phyloP scores from a whole-genome alignment of 2,329 filamentous ascomycete genomes.

The Colletotrichum musicola region DNA sequence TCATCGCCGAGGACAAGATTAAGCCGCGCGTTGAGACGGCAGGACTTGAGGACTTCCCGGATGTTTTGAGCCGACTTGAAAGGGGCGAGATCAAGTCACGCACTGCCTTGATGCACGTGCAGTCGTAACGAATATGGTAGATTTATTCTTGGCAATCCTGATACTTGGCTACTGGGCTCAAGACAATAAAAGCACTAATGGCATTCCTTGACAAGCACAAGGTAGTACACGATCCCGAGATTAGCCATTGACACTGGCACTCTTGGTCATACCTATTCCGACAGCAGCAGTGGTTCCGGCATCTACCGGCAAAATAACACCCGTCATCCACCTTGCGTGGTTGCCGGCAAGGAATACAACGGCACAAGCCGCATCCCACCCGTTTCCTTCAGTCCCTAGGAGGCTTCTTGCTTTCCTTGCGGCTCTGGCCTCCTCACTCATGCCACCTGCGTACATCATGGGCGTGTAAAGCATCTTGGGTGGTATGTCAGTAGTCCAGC shows the following conservation, averaged over 20 bases:
- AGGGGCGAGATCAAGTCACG: slow-evolving; percentile 49
- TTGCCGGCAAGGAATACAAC: slow-evolving; percentile 55
- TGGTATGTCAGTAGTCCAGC: neutral
- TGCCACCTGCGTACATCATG: slow-evolving; percentile 57
- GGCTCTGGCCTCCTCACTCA: slow-evolving; percentile 53
- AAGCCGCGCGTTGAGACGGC: slow-evolving; percentile 50
- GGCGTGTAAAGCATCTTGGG: slow-evolving; percentile 60
- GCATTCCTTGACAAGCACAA: neutral
- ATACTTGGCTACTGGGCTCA: no score
- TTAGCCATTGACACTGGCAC: slow-evolving; percentile 45
- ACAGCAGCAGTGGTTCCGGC: slow-evolving; percentile 54
- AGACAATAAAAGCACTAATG: no score
- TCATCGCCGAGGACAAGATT: slow-evolving; percentile 50
- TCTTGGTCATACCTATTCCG: slow-evolving; percentile 41
- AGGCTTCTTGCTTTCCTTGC: slow-evolving; percentile 54
- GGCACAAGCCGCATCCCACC: slow-evolving; percentile 56
- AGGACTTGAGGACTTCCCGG: slow-evolving; percentile 49
- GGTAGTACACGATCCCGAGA: no score
- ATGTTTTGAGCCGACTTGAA: slow-evolving; percentile 49
- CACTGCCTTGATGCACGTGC: slow-evolving; percentile 41
- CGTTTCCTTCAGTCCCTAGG: slow-evolving; percentile 56
- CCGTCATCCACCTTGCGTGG: slow-evolving; percentile 59
- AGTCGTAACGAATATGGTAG: neutral
- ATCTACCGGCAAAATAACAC: slow-evolving; percentile 55
- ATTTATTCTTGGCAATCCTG: no score